Base-by-base conservation (phyloP, 2,329 filamentous ascomycete species). In the Dendryphion nanum region DNA sequence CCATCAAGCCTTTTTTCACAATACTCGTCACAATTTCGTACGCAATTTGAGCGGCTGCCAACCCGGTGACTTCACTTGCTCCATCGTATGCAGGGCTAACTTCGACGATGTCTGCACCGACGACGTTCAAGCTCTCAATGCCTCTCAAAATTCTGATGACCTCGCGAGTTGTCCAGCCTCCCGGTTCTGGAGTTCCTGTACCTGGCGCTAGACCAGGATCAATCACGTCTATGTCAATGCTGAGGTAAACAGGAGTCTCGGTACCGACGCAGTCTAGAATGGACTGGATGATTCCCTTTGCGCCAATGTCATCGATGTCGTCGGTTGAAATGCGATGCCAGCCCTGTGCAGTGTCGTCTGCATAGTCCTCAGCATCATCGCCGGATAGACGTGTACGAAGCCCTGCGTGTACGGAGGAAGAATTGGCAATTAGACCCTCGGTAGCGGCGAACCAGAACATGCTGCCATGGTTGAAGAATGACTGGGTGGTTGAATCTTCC, bases 101-200 rank as follows among this genome's bases (percentile, higher is more conserved):
- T 73, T 95, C 90, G 4, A 96, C 90, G 33, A 95, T 79, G 67
- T 95, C 90, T 1, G 89, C 90, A 1, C 89, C 90, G 3, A 95
- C 86, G 4, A 95, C 70, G 59, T 95, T 95, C 61, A 95, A 64
- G 0, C 74, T 78, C 69, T 95, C 89, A 29, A 95, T 78, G 0
- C 87, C 89, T 20, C 89, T 74, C 60, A 95, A 67, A 41, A 95
- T 88, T 10, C 85, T 75, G 47, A 95, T 91, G 51, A 95, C 73
- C 71, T 95, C 90, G 35, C 89, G 75, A 15, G 86, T 94, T 5
- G 87, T 93, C 89, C 89, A 95, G 24, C 89, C 89, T 40, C 90
- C 89, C 0, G 89, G 85, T 70, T 95, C 89, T 0, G 89, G 89
- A 0, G 89, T 95, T 1, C 89, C 90, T 0, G 89, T 95, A 2